Evolutionary conservation across 202 grass and related monocot genomes (phyloP).

Genomic region (Saccharum hybrid): DNA sequence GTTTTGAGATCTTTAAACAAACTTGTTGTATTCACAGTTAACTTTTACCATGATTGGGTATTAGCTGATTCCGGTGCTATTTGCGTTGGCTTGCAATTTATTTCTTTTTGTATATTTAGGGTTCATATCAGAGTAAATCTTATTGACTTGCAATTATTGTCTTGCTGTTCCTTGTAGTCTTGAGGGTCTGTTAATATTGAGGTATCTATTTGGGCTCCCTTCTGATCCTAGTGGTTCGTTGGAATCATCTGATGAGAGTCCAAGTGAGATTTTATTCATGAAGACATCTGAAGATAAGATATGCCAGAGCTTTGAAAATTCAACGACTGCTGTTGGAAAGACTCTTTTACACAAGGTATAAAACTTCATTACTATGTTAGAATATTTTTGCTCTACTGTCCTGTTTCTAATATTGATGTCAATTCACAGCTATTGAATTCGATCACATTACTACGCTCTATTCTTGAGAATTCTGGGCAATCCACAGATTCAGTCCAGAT

Average conservation of each 20-base stretch:
- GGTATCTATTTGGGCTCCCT: slow-evolving; percentile 75
- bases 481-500: slow-evolving; percentile 46
- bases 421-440: slow-evolving; percentile 66
- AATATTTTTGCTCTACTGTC: slow-evolving; percentile 44
- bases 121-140: slow-evolving; percentile 24
- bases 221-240: slow-evolving; percentile 49
- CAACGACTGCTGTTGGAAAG: slow-evolving; percentile 53
- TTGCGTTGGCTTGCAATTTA: slow-evolving; percentile 30
- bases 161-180: slow-evolving; percentile 57
- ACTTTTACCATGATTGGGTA: slow-evolving; percentile 3
- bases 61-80: slow-evolving; percentile 12
- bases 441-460: slow-evolving; percentile 54
- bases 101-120: slow-evolving; percentile 10
- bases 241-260: slow-evolving; percentile 57
- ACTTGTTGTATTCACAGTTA: neutral
- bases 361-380: slow-evolving; percentile 23
- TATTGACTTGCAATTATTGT: slow-evolving; percentile 30
- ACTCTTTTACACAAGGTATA: slow-evolving; percentile 67
- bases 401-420: slow-evolving; percentile 44
- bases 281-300: slow-evolving; percentile 63
- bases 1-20: neutral
- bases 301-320: slow-evolving; percentile 46
- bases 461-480: slow-evolving; percentile 56
- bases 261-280: slow-evolving; percentile 57
- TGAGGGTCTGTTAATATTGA: slow-evolving; percentile 72